Conservation (phyloP, 495 filamentous ascomycete species). For the Neurospora sp. region DNA sequence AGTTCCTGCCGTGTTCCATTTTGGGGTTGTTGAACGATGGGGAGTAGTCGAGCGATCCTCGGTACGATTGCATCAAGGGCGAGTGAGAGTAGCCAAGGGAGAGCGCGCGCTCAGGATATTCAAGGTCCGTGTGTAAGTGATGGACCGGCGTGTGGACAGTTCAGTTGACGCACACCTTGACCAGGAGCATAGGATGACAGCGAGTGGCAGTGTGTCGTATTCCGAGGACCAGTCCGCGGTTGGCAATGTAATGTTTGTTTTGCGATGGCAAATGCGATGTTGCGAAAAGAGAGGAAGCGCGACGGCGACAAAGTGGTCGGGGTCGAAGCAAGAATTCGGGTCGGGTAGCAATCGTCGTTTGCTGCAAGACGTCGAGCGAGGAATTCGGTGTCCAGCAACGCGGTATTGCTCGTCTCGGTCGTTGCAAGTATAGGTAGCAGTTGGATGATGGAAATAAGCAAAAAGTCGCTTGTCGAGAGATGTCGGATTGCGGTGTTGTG, state of each 20-base stretch:
- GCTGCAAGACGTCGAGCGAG: background rate
- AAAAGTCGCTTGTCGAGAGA: background rate
- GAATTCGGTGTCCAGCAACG: background rate
- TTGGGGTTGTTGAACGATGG: conserved; percentile 57
- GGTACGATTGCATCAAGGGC: conserved; percentile 60
- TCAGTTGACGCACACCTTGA: conserved; percentile 14
- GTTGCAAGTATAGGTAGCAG: background rate
- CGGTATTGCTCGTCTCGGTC: background rate
- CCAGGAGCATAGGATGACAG: conserved; percentile 9
- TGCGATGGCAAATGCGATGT: background rate
- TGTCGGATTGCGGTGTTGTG: background rate
- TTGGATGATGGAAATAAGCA: background rate
- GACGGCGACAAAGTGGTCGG: background rate
- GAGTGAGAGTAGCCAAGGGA: conserved; percentile 10
- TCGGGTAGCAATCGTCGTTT: background rate
- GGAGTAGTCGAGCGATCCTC: conserved; percentile 53
- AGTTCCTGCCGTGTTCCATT: conserved; percentile 59
- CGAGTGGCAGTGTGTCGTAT: background rate
- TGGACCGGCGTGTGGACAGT: conserved; percentile 9
- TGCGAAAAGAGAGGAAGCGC: background rate
- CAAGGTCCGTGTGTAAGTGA: conserved; percentile 7
- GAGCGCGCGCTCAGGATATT: background rate
- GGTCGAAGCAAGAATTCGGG: background rate
- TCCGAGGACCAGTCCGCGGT: background rate
- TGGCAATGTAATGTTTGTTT: background rate